Base-by-base conservation (phyloP, 192 early-diverging fungal species). In the Coemansia sp. region DNA sequence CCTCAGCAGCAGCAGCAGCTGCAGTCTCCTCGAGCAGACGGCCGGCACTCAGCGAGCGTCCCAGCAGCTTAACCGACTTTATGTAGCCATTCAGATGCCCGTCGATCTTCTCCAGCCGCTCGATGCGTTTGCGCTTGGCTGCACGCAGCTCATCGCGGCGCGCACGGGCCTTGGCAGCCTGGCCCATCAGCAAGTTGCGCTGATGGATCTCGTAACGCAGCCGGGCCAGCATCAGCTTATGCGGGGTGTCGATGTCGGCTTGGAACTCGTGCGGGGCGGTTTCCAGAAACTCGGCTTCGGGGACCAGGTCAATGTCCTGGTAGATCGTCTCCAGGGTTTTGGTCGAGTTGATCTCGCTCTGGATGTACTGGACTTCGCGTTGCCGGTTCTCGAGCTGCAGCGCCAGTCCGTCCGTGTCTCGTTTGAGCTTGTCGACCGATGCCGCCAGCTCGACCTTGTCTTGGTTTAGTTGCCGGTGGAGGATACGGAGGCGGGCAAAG, bases 201-300 rank as follows among this genome's bases (percentile, higher is more conserved):
- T 77, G 74, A 23, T 53, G 59, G n/a, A 77, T 58, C 55, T 77
- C 74, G 21, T 56, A 77, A 31, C 68, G 62, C 40, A 77, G 56
- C 37, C 74, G 58, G 39, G 51, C 65, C 17, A 77, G 60, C 74
- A 77, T 77, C n/a, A 77, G 53, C 60, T 59, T 62, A 44, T 77
- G 74, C n/a, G 63, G 74, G 0, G 56, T 54, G 53, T 60, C 60
- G 9, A 53, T 53, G 14, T 60, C 64, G 23, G 40, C 15, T 36
- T 51, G 56, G 30, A 63, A 67, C 60, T 71, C 68, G 1, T 59
- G 57, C 0, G 71, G 71, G 14, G 71, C 71, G 14, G 23, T 30
- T n/a, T 44, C 60, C 52, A 58, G 15, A 26, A 63, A 77, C 57
- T 66, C 68, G 0, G 62, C 64, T 18, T 66, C 36, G n/a, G 68